Conservation (phyloP, 2,329 filamentous ascomycete genomes). For the Talaromyces pinophilus region DNA sequence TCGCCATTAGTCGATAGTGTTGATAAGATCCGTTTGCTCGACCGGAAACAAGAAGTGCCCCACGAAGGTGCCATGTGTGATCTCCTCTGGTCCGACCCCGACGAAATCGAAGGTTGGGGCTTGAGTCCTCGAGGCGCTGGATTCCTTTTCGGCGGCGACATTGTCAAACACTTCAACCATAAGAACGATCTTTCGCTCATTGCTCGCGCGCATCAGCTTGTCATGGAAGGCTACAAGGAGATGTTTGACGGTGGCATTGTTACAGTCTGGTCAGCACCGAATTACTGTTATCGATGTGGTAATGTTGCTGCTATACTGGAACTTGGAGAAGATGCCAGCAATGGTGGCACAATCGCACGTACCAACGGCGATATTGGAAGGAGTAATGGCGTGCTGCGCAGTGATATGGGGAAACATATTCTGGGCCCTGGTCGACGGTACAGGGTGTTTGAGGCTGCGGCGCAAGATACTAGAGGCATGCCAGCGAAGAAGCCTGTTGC, state of each 20-base stretch:
- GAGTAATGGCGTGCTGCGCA: constrained; percentile 53
- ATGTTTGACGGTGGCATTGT: constrained; percentile 97
- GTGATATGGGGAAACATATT: constrained; percentile 46
- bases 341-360: constrained; percentile 67
- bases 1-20: constrained; percentile 89
- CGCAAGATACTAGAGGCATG: constrained; percentile 95
- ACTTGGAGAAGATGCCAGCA: constrained; percentile 82
- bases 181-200: constrained; percentile 89
- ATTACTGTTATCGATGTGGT: constrained; percentile 94
- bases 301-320: constrained; percentile 96
- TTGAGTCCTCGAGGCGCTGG: constrained; percentile 90
- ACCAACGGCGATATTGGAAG: constrained; percentile 54
- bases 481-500: constrained; percentile 97
- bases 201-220: constrained; percentile 90
- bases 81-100: constrained; percentile 94
- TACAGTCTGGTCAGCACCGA: constrained; percentile 97
- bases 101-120: constrained; percentile 97
- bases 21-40: constrained; percentile 91
- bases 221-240: constrained; percentile 99
- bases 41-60: constrained; percentile 96
- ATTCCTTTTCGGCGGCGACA: constrained; percentile 92
- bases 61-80: constrained; percentile 99
- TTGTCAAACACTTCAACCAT: constrained; percentile 95
- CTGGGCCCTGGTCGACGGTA: constrained; percentile 83
- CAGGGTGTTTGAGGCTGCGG: constrained; percentile 92